Evolutionary conservation across 345 rosid species (phyloP).

Genomic region (Citropsis articulata): DNA sequence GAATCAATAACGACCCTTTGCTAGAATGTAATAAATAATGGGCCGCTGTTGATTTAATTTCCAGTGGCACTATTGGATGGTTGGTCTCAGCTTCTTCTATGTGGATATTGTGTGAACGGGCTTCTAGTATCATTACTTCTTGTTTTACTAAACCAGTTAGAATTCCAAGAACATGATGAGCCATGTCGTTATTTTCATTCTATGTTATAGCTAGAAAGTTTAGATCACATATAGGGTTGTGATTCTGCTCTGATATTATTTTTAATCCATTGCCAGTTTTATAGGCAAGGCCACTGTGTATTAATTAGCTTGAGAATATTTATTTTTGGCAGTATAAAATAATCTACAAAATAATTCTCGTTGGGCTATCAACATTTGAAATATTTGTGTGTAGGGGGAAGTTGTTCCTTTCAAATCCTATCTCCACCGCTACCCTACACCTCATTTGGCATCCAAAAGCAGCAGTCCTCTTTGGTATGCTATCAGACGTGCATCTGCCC

Average conservation of each 20-base stretch:
- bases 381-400: constrained; percentile 55
- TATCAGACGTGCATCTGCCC: constrained; percentile 89
- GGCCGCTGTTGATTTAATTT: neutral
- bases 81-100: neutral
- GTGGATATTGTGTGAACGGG: neutral
- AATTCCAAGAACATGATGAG: neutral
- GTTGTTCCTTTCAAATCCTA: constrained; percentile 74
- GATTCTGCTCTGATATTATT: constrained; percentile 1
- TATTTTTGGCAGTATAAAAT: neutral
- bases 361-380: constrained; percentile 12
- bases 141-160: neutral
- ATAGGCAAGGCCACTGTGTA: neutral
- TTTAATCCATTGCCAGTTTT: neutral
- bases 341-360: neutral
- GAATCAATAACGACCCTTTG: too few species aligned
- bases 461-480: constrained; percentile 89
- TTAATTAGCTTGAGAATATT: neutral
- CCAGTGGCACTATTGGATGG: neutral
- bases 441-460: constrained; percentile 73
- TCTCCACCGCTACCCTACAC: constrained; percentile 83
- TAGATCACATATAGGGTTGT: neutral
- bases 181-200: neutral
- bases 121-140: neutral
- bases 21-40: neutral
- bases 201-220: neutral